Base-by-base conservation (phyloP, 345 rosid species). In the Lepidium africanum region DNA sequence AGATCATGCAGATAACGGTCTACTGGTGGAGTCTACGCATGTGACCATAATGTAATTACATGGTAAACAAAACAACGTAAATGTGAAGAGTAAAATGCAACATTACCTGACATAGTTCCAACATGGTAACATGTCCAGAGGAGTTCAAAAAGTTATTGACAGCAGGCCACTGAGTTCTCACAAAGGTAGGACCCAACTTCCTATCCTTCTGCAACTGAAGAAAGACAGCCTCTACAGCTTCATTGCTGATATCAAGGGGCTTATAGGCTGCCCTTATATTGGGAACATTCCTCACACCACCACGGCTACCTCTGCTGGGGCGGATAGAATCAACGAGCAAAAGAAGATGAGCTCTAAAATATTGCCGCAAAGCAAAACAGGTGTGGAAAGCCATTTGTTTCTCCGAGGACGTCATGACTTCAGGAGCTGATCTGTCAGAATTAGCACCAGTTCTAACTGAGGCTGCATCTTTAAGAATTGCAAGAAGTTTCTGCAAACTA, bases 321-420 rank as follows among this genome's bases (percentile, higher is more conserved):
- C 99, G 96, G 45, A 91, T 84, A 12, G 97, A 86, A 73, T 94
- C 99, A 51, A 88, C 82, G 67, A 94, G 88, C 78, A 91, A 78
- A 57, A 94, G 87, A 54, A 94, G 87, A 82, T 91, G 99, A 59
- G 97, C 96, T 79, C 99, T 84, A 75, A 94, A 91, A 79, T 94
- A 94, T 69, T 94, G 99, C 71, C 97, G 91, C 83, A 94, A 75
- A 66, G 99, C 97, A 65, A 89, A 85, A 81, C 96, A 84, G 8
- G 96, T 82, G 77, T 94, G 97, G 77, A 83, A 94, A 56, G 96
- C 97, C 81, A 89, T 85, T 82, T 91, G 99, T 82, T 94, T 94
- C 79, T 85, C 99, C 7, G 95, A 91, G 13, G 95, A 85, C 38
- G 97, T 94, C 79, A 94, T 76, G 35, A 85, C 95, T 77, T 90